Base-by-base conservation (phyloP, 768 basidiomycete species). In the Pleurotus djamor region DNA sequence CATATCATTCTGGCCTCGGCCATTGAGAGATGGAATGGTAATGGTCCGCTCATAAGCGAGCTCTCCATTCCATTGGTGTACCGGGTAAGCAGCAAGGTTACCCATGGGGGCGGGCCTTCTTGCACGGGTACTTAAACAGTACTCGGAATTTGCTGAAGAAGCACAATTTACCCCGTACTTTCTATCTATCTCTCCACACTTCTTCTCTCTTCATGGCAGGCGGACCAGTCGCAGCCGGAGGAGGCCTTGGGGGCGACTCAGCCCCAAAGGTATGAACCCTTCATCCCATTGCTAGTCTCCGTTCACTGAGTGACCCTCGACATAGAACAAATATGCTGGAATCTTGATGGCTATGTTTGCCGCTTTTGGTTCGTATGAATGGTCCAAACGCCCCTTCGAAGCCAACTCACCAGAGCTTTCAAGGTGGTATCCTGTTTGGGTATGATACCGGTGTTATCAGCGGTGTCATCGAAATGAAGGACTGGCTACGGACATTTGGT, bases 361-460 rank as follows among this genome's bases (percentile, higher is more conserved):
- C 69, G 76, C 74, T 35, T 81, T 81, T 66, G 78, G 77, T 49
- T 73, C 77, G 32, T 79, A 43, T 28, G 21, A 28, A 14, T 43
- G 12, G n/a, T 0, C 44, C 12, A n/a, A n/a, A 17, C 6, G 28
- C 14, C 8, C 36, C 5, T 41, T 32, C 7, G 37, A 50, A 7
- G 1, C 28, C 5, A 50, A 16, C 10, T 21, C 16, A 35, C 9
- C 49, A 1, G 2, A 12, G 8, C 2, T 16, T 17, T 9, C 16
- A 43, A 55, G 54, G 81, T 65, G 81, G 81, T 68, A 79, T 79
- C 60, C 69, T 79, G 47, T 80, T 81, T 69, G 89, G 78, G 12
- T 94, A 92, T 71, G 92, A 94, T 72, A 91, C 92, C 56, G 93
- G 93, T 65, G 83, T 83, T 66, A 92, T 94, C 77, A 83, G 82